Evolutionary conservation across 1,284 basidiomycete genomes (phyloP), one percentile per base, ranked within the genome.

Genomic region (Apiotrichum gamsii): DNA sequence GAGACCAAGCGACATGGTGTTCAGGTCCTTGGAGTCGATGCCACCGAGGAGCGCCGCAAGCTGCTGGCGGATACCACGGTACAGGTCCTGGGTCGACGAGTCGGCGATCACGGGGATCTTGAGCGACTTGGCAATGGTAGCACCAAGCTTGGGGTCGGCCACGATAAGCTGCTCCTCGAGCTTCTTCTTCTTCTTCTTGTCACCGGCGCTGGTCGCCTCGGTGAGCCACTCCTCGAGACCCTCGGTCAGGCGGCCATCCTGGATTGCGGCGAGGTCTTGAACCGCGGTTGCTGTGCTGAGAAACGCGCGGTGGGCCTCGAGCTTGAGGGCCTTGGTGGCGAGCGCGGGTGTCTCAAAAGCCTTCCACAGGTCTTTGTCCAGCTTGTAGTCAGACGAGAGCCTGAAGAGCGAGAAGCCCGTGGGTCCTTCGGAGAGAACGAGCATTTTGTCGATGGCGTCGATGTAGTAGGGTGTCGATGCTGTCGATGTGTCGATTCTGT

Each of bases 1-100:
- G 52, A 98, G 80, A 82, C 94, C 94, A 56, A 98, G 78, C 63
- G 87, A 90, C 94, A 98, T 98, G 41, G 93, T 97, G 49, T 90
- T 86, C 52, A 98, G 76, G 74, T 97, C 93, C 69, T 90, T 87
- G n/a, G 90, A 88, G 71, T 94, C 87, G 35, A 94, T 75, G 41
- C 89, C 90, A 58, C 90, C 87, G 54, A 98, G 77, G 10, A 98
- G 78, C 16, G 85, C 80, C 21, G 88, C 78, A 43, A 98, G 78
- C 73, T 98, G 94, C 60, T 80, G 79, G 49, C 95, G 82, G 59
- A 98, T 97, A 61, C 95, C 94, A 62, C 93, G 85, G 83, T 91
- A 97, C 23, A 98, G 81, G 64, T 98, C 94, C 59, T 80, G 76
- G 25, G 80, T 78, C 40, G 78, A 76, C 31, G 78, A 77, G 67